Evolutionary conservation across 257 asterid species (phyloP).

Genomic region (Capsicum pubescens): DNA sequence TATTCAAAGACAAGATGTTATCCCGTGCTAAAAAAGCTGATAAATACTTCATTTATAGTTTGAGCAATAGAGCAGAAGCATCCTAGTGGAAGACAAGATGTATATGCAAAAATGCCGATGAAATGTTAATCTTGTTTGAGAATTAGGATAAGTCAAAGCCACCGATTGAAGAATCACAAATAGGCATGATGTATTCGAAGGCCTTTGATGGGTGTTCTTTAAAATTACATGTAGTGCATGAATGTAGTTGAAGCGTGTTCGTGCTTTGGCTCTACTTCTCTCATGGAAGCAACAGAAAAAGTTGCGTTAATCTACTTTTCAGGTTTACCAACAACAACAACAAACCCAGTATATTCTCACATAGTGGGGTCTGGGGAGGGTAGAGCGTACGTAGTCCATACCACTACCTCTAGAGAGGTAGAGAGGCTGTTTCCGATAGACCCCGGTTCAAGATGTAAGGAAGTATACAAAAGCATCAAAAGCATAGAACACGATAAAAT

Average conservation of each 20-base stretch:
- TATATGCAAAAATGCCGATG: neutral
- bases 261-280: neutral
- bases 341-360: no score
- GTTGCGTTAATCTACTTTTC: neutral
- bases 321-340: neutral
- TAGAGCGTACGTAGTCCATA: no score
- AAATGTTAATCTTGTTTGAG: neutral
- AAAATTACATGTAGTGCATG: neutral
- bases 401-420: no score
- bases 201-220: neutral
- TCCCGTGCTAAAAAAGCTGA: neutral
- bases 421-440: no score
- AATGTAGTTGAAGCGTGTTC: neutral
- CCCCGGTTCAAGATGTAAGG: no score
- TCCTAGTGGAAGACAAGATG: neutral
- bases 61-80: neutral
- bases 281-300: neutral
- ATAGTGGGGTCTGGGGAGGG: no score
- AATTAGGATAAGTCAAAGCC: slow-evolving; percentile 7
- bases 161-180: neutral
- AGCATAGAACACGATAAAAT: no score
- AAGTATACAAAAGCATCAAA: no score
- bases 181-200: neutral
- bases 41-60: neutral
- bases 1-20: neutral